Base-by-base conservation (phyloP, 1,284 basidiomycete species). In the Melanopsichium pennsylvanicum region DNA sequence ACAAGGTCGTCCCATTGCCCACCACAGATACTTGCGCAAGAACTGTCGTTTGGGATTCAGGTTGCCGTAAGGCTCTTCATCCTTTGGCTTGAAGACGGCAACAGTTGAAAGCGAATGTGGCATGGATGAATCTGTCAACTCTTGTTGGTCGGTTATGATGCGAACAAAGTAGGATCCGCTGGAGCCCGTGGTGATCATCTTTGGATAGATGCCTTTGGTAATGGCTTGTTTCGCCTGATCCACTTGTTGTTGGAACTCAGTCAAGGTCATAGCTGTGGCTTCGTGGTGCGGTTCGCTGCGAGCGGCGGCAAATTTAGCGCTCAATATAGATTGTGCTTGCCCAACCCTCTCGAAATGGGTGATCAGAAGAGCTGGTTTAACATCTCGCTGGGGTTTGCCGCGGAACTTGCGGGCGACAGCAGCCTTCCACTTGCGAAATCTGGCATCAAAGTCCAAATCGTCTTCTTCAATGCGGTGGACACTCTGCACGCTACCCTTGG, bases 11-110 rank as follows among this genome's bases (percentile, higher is more conserved):
- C 79, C 79, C 76, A 81, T 78, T 9, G 76, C 76, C 78, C 78
- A 81, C 78, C 78, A 80, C 10, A 80, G 55, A 55, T 80, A 81
- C 37, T 72, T 74, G 49, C 79, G 75, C 35, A 79, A 27, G 51
- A 81, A 76, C 23, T 74, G 63, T n/a, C 79, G 74, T 52, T 78
- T 80, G 18, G 62, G 66, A 39, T 70, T 78, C 38, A 81, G 63
- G 37, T 81, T 76, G 25, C 79, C 79, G 39, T 81, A 81, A 1
- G 79, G 79, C 43, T 81, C 78, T 54, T 81, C 79, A 47, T 81
- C 79, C 42, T 74, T 72, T 0, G 79, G 79, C 44, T 81, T 81
- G 51, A 81, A 81, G 9, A 81, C 79, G 29, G 69, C 79, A 6
- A 70, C 69, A 2, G 72, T 68, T 11, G 46, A 48, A 3, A 42